phyloP scores from a whole-genome alignment of 225 moss, liverwort and hornwort genomes.

The Pseudoscleropodium purum region DNA sequence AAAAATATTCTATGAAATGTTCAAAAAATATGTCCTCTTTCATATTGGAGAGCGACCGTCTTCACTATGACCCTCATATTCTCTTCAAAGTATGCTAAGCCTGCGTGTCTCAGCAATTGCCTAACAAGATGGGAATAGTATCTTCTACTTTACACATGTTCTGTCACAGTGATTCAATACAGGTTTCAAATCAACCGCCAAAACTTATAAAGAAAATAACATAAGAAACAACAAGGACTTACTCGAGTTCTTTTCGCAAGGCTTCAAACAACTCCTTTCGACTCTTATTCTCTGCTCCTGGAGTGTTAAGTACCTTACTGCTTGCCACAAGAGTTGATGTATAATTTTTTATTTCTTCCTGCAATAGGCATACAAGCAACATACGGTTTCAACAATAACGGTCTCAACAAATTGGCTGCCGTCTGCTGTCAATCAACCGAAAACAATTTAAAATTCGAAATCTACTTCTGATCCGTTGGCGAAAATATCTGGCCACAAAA shows the following conservation, averaged over 20 bases:
- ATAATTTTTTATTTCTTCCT: conserved; percentile 66
- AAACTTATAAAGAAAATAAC: background rate
- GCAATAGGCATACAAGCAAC: background rate
- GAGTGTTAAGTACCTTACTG: conserved; percentile 60
- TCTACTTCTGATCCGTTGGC: background rate
- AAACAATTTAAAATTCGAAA: background rate
- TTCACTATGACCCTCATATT: no score
- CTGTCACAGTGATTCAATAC: background rate
- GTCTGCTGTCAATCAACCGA: background rate
- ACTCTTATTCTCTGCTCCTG: conserved; percentile 64
- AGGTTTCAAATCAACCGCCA: background rate
- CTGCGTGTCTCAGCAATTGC: background rate
- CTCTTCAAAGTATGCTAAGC: background rate
- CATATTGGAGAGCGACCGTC: background rate
- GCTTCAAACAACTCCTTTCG: conserved; percentile 76
- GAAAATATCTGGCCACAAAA: background rate
- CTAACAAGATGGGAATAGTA: background rate
- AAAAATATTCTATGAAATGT: background rate
- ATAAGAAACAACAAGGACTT: background rate
- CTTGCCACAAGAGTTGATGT: conserved; percentile 59
- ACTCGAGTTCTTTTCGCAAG: conserved; percentile 74
- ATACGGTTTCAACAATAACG: background rate
- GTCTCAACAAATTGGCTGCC: background rate
- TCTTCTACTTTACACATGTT: background rate
- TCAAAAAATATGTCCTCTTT: background rate